Evolutionary conservation across 768 basidiomycete species (phyloP), one percentile per base, ranked within the genome.

Genomic region (Calvatia gigantea): DNA sequence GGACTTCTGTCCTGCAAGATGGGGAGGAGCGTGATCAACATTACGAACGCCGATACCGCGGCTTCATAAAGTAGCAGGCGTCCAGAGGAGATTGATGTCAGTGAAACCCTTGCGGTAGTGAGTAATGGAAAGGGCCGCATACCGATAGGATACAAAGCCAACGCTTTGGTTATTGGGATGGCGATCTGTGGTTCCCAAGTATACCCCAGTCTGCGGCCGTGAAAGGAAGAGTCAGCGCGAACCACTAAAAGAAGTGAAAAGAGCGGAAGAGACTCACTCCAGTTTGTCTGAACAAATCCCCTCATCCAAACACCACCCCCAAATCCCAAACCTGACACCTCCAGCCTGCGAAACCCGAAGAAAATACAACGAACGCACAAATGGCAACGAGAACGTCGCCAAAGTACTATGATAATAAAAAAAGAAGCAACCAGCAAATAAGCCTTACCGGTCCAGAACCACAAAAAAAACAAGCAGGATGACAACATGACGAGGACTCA

Each of bases 241-340:
- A 49, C 32, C 15, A 52, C 14, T 23, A 25, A 15, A 33, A 41
- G 6, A 35, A 33, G 4, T 15, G 15, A 17, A 11, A 35, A 42
- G 3, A 38, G 27, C 7, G 32, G 49, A 44, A 31, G 25, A 42
- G 15, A 56, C 66, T 35, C 56, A 75, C 73, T 68, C 64, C 17
- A 64, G 50, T 41, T 69, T 65, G 25, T 54, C 43, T 8, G 59
- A 65, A 59, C 72, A 75, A 8, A 64, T 58, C 33, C 69, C 68
- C 39, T 64, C 59, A 39, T 71, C 70, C 17, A 73, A 60, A 63
- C 75, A 76, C 75, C 75, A 75, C 33, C 73, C 75, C 73, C 74
- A 76, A 49, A 70, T 61, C 1, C 75, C 75, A 57, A 75, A 75
- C 27, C 65, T 60, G n/a, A 75, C 72, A 8, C 75, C 75, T 39